Evolutionary conservation across 2,329 filamentous ascomycete genomes (phyloP), one percentile per base, ranked within the genome.

Genomic region (Colletotrichum ledebouriae): DNA sequence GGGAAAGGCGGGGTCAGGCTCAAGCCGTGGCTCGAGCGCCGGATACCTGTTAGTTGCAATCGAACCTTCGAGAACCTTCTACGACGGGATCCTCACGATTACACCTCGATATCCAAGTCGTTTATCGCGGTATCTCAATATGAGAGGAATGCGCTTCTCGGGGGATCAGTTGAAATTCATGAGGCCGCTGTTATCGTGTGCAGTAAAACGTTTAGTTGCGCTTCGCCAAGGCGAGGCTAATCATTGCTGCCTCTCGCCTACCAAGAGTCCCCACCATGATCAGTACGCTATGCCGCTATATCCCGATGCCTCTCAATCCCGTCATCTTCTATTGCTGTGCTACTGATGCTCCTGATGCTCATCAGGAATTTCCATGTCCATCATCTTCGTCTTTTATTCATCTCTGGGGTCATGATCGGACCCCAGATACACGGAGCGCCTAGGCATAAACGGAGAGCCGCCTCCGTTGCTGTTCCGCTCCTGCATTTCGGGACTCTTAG

Each of bases 401-500:
- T 57, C 68, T 58, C 20, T 71, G 49, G 60, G 67, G 69, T 65
- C 61, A 22, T 68, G 41, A 41, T 41, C 61, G 41, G 42, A 33
- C 46, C 52, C 52, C 20, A 55, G 17, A 15, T 67, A 49, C 25
- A 49, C 67, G 1, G 66, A 67, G 11, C 72, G 67, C 12, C 71
- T 73, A 20, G 71, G 63, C 25, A 78, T 66, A 44, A 79, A 76
- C 6, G 75, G 72, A 5, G 71, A 71, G 12, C 71, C 50, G 46
- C 39, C 60, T 20, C 53, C 60, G 9, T 73, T 72, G 22, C 73
- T 73, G 41, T 71, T 69, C 34, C 80, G 78, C 70, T 84, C 82
- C 71, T 82, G 79, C 82, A 84, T 84, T 71, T 84, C 82, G 0
- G 82, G 82, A n/a, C 70, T 73, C 58, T 75, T 78, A 10, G 67